phyloP scores from a whole-genome alignment of 345 rosid genomes.

The Gossypium sturtianum region DNA sequence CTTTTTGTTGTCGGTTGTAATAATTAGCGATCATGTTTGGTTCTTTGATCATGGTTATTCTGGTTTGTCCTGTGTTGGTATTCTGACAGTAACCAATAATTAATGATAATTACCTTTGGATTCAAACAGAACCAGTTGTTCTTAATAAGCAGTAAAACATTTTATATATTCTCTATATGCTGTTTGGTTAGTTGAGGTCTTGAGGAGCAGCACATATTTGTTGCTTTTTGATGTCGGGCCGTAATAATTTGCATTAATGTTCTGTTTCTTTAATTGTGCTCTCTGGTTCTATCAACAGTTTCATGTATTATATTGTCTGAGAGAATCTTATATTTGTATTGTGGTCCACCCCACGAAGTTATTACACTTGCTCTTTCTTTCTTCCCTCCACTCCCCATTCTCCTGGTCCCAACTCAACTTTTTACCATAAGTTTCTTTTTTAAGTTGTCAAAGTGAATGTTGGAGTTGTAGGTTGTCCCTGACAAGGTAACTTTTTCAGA shows the following conservation, averaged over 20 bases:
- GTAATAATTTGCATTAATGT: not conserved
- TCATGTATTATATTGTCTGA: constrained; percentile 12
- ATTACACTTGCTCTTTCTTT: constrained; percentile 8
- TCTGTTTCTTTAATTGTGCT: not conserved
- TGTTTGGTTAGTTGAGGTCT: constrained; percentile 1
- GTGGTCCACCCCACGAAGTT: constrained; percentile 27
- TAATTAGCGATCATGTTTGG: not conserved
- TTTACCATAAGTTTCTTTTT: not conserved
- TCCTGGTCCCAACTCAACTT: constrained; percentile 11
- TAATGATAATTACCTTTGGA: not conserved
- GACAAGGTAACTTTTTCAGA: constrained; percentile 1
- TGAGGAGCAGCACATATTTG: not conserved
- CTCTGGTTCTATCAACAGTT: constrained; percentile 10
- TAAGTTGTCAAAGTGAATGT: not conserved
- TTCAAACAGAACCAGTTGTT: not conserved
- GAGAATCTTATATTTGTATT: constrained; percentile 8
- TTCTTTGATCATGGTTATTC: not conserved
- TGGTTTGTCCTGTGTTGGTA: not conserved
- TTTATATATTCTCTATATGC: not conserved
- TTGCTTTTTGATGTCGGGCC: constrained; percentile 1
- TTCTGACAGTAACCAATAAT: not conserved
- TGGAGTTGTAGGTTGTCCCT: not conserved
- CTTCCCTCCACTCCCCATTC: not conserved
- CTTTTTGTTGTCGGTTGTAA: not conserved
- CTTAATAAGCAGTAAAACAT: not conserved